A percentile compares a stretch with the other conserved stretches of the same genome.
phyloP scores from a whole-genome alignment of 2,329 filamentous ascomycete species.

The Raffaelea ambrosiae region DNA sequence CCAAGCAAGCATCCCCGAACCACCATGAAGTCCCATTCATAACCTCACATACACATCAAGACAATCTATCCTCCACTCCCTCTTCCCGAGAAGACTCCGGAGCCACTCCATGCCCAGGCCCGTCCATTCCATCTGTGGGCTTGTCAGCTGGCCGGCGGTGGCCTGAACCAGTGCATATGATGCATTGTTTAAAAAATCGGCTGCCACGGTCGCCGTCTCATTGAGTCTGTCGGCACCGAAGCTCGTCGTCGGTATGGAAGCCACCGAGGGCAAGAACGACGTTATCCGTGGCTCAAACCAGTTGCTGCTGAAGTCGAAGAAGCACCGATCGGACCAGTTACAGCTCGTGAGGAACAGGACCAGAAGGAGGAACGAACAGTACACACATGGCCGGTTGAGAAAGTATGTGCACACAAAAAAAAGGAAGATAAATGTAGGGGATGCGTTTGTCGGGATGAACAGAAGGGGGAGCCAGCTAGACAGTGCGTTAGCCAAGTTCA shows the following conservation, averaged over 20 bases:
- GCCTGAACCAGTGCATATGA: constrained; percentile 58
- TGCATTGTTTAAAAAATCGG: constrained; percentile 59
- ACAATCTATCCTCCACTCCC: constrained; percentile 87
- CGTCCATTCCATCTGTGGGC: constrained; percentile 56
- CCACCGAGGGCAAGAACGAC: constrained; percentile 23
- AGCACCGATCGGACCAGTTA: constrained; percentile 81
- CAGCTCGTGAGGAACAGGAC: constrained; percentile 62
- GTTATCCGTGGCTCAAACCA: constrained; percentile 78
- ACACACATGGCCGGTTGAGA: constrained; percentile 92
- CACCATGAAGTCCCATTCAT: constrained; percentile 30
- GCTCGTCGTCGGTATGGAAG: neutral
- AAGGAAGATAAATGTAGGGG: constrained; percentile 75
- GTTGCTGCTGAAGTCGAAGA: constrained; percentile 86
- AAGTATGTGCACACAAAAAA: constrained; percentile 93
- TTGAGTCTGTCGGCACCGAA: constrained; percentile 29
- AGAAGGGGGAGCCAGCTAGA: constrained; percentile 84
- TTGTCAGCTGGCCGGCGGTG: constrained; percentile 53
- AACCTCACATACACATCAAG: constrained; percentile 80
- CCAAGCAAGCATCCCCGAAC: no score
- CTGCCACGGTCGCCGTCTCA: constrained; percentile 29
- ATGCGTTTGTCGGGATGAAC: constrained; percentile 81
- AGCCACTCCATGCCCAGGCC: constrained; percentile 80
- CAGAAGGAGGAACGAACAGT: constrained; percentile 91
- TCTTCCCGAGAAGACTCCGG: constrained; percentile 67
- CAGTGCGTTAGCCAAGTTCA: constrained; percentile 5